phyloP scores from a whole-genome alignment of 768 basidiomycete genomes.

The Tricholoma hemisulphureum region DNA sequence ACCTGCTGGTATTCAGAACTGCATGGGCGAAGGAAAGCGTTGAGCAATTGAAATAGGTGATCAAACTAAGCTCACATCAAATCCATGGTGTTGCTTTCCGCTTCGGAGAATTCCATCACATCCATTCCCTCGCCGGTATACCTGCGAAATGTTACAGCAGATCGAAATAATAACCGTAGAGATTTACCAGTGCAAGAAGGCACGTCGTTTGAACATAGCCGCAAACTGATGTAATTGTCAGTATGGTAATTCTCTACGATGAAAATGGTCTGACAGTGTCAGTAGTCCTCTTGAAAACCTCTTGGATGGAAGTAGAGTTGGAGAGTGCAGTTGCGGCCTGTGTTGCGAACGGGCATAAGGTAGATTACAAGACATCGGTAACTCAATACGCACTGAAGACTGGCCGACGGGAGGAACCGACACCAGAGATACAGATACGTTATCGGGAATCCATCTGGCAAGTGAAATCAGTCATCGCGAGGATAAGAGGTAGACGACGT shows the following conservation, averaged over 20 bases:
- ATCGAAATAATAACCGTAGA: background rate
- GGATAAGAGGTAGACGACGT: background rate
- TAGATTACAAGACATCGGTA: background rate
- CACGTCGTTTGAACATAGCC: constrained; percentile 78
- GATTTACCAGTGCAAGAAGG: constrained; percentile 80
- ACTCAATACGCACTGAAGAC: constrained; percentile 46
- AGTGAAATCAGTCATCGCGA: constrained; percentile 5
- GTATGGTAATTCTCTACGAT: background rate
- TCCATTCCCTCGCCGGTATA: constrained; percentile 94
- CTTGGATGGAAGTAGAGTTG: constrained; percentile 84
- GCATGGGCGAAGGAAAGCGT: background rate
- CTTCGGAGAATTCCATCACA: constrained; percentile 79
- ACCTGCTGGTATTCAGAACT: constrained; percentile 92
- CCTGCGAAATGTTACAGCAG: constrained; percentile 25
- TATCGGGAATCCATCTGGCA: constrained; percentile 84
- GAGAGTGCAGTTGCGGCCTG: constrained; percentile 69
- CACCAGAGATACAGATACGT: constrained; percentile 81
- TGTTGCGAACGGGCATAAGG: constrained; percentile 10
- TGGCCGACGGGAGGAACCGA: constrained; percentile 83
- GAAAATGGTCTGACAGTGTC: constrained; percentile 43
- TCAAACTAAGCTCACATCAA: constrained; percentile 65
- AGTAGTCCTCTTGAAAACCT: constrained; percentile 75
- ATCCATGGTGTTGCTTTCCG: constrained; percentile 80
- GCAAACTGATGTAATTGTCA: constrained; percentile 50
- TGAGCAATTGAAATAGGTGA: constrained; percentile 3